Percentiles rank a stretch among this genome's conserved stretches.
phyloP scores from a whole-genome alignment of 176 grass and related monocot genomes.

The Alopecurus myosuroides region DNA sequence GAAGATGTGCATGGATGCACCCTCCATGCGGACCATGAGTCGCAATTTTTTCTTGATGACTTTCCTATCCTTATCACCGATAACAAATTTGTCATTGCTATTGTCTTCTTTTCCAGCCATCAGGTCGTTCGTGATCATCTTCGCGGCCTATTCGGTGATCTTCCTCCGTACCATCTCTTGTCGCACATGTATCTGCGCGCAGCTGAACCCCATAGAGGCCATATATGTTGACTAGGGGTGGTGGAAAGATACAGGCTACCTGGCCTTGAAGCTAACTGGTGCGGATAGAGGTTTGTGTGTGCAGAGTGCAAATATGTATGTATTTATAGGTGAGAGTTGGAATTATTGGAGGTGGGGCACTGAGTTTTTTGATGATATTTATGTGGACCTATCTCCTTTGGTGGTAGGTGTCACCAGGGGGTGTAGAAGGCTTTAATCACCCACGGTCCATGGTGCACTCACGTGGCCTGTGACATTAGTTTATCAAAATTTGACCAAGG shows the following conservation, averaged over 20 bases:
- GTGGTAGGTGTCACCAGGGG: neutral
- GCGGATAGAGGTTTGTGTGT: neutral
- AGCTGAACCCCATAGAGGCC: slow-evolving; percentile 39
- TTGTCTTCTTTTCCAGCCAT: neutral
- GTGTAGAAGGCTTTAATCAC: slow-evolving; percentile 13
- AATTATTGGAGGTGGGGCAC: neutral
- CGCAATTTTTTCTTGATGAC: neutral
- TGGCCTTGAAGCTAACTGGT: neutral
- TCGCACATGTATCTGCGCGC: slow-evolving; percentile 30
- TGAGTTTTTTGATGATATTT: neutral
- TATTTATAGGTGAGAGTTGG: slow-evolving; percentile 18
- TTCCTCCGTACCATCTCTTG: slow-evolving; percentile 15
- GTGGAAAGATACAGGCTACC: neutral
- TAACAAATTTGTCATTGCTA: neutral
- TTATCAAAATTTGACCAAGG: no score
- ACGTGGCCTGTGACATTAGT: no score
- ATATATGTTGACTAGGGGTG: neutral
- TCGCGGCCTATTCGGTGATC: neutral
- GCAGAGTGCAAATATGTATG: neutral
- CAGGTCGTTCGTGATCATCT: neutral
- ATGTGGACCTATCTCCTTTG: neutral
- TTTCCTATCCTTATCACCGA: neutral
- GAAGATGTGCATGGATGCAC: slow-evolving; percentile 13
- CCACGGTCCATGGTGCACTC: no score
- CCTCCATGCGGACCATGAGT: neutral